Evolutionary conservation across 176 grass and related monocot genomes (phyloP), one percentile per base, ranked within the genome.

Genomic region (Cenchrus fungigraminus): DNA sequence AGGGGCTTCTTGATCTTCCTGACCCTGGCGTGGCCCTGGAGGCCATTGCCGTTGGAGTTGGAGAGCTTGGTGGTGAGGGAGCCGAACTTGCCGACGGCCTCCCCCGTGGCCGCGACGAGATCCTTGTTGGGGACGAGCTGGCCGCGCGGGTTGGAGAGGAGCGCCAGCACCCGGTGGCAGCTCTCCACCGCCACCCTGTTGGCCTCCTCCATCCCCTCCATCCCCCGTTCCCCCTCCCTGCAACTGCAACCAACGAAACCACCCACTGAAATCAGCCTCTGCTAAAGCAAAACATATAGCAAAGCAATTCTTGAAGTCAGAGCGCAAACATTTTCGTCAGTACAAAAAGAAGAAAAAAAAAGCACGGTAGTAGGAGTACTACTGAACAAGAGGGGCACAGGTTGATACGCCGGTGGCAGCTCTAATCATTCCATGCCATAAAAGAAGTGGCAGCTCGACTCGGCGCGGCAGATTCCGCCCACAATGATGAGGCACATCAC

Each of bases 21-120:
- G 46, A 96, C 65, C 72, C 88, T 92, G 28, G 94, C 97, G 82
- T 99, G 97, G 82, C 97, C 97, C 10, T 94, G 90, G 37, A 80
- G 85, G 46, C 84, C 77, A 57, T 81, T 76, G 73, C 77, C 85
- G 80, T 82, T 80, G 78, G 71, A 73, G n/a, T 16, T 31, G 47
- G 83, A 12, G 68, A 99, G 85, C 66, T 83, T 92, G 54, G 91
- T 84, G n/a, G 93, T 57, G 0, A 97, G 54, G 49, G 80, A 86
- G 40, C 75, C 84, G 17, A 99, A 94, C 86, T 82, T 99, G 37
- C 88, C 84, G 53, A 99, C 53, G 32, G 97, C 90, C 16, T 84
- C 90, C 45, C 86, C 86, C 0, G 97, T 94, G 29, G 90, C 90
- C 3, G 56, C 84, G n/a, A 75, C 43, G 57, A 99, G 84, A n/a